Conservation (phyloP, 768 basidiomycete genomes). For the Leccinum olivaceopallidum region DNA sequence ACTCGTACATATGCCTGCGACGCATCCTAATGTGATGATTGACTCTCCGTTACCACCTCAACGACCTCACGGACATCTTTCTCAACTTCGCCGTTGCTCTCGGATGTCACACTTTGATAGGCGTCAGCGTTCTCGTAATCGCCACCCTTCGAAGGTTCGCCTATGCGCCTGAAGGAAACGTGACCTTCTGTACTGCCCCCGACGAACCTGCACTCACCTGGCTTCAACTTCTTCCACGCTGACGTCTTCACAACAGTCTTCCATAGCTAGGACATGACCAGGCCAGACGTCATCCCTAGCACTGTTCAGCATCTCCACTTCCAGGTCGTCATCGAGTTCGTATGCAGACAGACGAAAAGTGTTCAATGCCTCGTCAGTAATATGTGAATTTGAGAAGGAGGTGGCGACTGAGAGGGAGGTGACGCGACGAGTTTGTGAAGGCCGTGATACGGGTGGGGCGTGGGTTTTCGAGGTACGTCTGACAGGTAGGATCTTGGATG, state of each 20-base stretch:
- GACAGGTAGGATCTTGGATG: not conserved
- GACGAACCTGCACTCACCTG: not conserved
- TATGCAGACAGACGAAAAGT: conserved; percentile 25
- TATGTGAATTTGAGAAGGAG: conserved; percentile 24
- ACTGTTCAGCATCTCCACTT: conserved; percentile 27
- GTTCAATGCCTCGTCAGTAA: conserved; percentile 26
- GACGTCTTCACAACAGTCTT: conserved; percentile 1
- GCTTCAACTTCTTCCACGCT: not conserved
- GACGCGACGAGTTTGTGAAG: conserved; percentile 18
- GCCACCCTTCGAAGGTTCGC: conserved; percentile 1
- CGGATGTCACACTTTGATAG: not conserved
- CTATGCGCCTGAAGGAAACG: not conserved
- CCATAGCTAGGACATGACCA: conserved; percentile 15
- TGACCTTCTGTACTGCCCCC: conserved; percentile 15
- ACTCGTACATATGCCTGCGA: not conserved
- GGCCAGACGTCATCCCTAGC: conserved; percentile 22
- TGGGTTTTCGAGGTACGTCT: not conserved
- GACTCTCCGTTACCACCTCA: not conserved
- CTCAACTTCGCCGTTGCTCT: not conserved
- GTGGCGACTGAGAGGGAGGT: conserved; percentile 24
- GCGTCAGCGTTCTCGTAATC: conserved; percentile 16
- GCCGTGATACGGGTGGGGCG: conserved; percentile 5
- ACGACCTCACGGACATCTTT: conserved; percentile 1
- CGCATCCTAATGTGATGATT: not conserved
- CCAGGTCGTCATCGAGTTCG: conserved; percentile 29